These are phyloP conservation scores for Colletotrichum spaethianum DNA, from an alignment of 2,329 filamentous ascomycete genomes.

Conservation along the genomic window DNA sequence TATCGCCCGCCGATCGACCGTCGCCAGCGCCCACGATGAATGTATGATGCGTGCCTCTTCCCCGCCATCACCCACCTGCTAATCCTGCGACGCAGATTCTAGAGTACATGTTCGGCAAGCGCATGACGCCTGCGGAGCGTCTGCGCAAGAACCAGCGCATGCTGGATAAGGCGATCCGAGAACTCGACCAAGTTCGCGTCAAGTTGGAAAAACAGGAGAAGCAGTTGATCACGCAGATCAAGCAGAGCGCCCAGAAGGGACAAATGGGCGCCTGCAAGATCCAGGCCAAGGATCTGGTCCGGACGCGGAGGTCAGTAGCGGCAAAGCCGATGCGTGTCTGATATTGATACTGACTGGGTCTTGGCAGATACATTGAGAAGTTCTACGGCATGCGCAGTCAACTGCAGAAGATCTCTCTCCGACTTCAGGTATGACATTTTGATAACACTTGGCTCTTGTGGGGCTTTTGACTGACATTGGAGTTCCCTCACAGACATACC, in stretches of 20 bases:
- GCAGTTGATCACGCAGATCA: conserved; percentile 95
- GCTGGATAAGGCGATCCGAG: conserved; percentile 96
- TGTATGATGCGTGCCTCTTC: conserved; percentile 55
- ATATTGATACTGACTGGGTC: neutral
- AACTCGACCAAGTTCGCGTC: conserved; percentile 92
- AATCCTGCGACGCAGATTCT: conserved; percentile 77
- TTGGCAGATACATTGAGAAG: conserved; percentile 88
- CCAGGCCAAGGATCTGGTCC: conserved; percentile 95
- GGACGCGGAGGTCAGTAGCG: conserved; percentile 79
- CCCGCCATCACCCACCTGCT: conserved; percentile 35
- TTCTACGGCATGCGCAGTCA: conserved; percentile 99
- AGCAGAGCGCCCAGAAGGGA: conserved; percentile 97
- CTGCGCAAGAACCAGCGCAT: conserved; percentile 95
- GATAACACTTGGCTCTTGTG: neutral
- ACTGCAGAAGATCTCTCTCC: conserved; percentile 93
- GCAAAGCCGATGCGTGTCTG: neutral
- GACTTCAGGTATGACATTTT: conserved; percentile 80
- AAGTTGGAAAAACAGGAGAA: conserved; percentile 99
- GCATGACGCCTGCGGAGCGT: conserved; percentile 95
- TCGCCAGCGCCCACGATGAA: conserved; percentile 64
- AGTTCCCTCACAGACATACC: conserved; percentile 78
- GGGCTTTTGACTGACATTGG: conserved; percentile 2
- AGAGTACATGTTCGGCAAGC: conserved; percentile 99
- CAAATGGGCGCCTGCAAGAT: conserved; percentile 99
- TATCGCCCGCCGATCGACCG: neutral